Base-by-base conservation (phyloP, 78 protist genomes). In the Chrysochromulina parva region DNA sequence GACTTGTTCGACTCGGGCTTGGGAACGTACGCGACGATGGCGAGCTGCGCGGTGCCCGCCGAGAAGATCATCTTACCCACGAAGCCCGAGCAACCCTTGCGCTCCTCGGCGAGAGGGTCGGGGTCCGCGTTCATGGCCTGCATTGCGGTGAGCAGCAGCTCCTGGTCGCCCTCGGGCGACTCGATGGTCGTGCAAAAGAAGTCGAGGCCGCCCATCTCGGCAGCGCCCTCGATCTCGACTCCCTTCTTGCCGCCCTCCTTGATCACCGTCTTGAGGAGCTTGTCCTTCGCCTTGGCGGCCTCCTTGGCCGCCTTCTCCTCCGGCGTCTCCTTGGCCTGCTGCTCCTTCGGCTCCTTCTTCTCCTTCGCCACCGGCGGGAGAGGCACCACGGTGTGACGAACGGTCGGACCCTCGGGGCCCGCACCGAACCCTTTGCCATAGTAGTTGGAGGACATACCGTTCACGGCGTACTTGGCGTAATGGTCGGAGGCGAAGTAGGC, bases 1-100 rank as follows among this genome's bases (percentile, higher is more conserved):
- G 38, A 38, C 38, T 38, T 38, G 38, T 38, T 38, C 38, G 38
- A 38, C 38, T 38, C 38, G 38, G 38, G 38, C 38, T 38, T 38
- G 38, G 38, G 38, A 38, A 38, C 38, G 38, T 38, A 38, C 38
- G 38, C 38, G 38, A 38, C 38, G 38, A 38, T 38, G 38, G 38
- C 38, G 38, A 38, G 38, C 38, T 38, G 38, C 38, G 38, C 38
- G 38, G 38, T 38, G 57, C 84, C 84, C 84, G 84, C 84, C 22
- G 84, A 74, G 84, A 74, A 74, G n/a, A 74, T 17, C 84, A 74
- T 74, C 84, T 74, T 74, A 22, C 84, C 84, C 22, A 74, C 54
- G 84, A 7, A 55, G 55, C 84, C 84, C 17, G 55, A 2, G 84
- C 84, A 47, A 28, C 84, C 84, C 55, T 74, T 74, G 84, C 84